Conservation (phyloP, 441 rosid species). For the Aleurites moluccanus region DNA sequence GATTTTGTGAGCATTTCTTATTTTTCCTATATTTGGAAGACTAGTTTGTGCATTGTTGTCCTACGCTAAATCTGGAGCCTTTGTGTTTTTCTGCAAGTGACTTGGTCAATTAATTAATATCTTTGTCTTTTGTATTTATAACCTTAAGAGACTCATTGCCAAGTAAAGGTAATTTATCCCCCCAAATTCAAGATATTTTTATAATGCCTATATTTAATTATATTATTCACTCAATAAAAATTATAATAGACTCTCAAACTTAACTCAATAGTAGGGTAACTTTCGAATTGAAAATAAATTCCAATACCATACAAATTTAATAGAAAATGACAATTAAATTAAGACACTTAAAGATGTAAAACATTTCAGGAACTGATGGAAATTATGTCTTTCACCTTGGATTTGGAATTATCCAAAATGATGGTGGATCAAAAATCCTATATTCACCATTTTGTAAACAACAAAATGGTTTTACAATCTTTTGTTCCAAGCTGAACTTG, state of each 20-base stretch:
- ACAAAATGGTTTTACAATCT: constrained; percentile 17
- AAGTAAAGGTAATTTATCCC: too few species aligned
- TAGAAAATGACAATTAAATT: too few species aligned
- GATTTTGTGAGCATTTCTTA: constrained; percentile 15
- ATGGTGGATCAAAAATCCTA: constrained; percentile 33
- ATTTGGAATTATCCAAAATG: constrained; percentile 35
- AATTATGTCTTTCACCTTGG: constrained; percentile 12
- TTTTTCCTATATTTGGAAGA: constrained; percentile 23
- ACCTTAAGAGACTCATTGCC: too few species aligned
- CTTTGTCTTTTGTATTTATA: background rate
- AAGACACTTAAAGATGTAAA: background rate
- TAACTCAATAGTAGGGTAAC: too few species aligned
- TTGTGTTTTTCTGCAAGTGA: constrained; percentile 11
- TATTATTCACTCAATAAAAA: too few species aligned
- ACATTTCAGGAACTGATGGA: background rate
- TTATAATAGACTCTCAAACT: too few species aligned
- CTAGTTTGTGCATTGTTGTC: background rate
- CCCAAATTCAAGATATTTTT: too few species aligned
- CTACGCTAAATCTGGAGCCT: constrained; percentile 12
- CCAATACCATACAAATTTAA: too few species aligned
- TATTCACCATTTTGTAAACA: background rate
- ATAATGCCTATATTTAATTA: too few species aligned
- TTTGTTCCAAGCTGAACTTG: constrained; percentile 24
- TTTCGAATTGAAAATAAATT: too few species aligned
- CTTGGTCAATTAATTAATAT: constrained; percentile 9